Conservation (phyloP, 2,329 filamentous ascomycete species). For the Westerdykella ornata region DNA sequence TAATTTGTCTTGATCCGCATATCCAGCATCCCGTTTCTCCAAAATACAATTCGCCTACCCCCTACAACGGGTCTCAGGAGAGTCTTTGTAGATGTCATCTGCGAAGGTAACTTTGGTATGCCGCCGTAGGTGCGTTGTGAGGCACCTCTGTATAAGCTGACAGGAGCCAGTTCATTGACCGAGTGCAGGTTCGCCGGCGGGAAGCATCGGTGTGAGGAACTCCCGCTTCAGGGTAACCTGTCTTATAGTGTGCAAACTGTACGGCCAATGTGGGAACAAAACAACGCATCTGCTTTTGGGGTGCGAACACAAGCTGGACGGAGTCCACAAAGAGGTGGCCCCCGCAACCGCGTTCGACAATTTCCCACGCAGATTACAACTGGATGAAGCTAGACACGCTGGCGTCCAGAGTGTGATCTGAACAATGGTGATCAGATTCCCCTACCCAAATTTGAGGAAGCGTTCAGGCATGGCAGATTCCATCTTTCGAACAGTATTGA, state of each 20-base stretch:
- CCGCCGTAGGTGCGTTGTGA: no score
- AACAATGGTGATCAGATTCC: conserved; percentile 40
- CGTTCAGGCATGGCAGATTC: conserved; percentile 46
- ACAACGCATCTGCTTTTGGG: conserved; percentile 56
- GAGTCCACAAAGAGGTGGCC: conserved; percentile 47
- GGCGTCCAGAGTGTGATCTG: conserved; percentile 50
- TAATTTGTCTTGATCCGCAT: no score
- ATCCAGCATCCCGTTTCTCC: no score
- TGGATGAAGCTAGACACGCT: conserved; percentile 43
- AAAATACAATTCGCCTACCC: no score
- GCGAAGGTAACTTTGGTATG: no score
- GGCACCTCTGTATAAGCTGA: no score
- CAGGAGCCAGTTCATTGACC: no score
- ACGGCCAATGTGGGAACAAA: conserved; percentile 49
- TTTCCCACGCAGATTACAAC: conserved; percentile 35
- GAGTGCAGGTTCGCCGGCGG: no score
- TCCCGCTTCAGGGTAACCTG: conserved; percentile 40
- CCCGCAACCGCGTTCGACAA: conserved; percentile 44
- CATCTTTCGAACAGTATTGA: conserved; percentile 44
- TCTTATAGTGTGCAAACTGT: conserved; percentile 44
- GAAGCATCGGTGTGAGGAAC: no score
- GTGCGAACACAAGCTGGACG: conserved; percentile 49
- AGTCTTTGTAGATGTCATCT: no score
- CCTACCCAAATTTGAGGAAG: conserved; percentile 42
- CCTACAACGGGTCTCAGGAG: no score